Percentiles rank a stretch among this genome's conserved stretches.
phyloP scores from a whole-genome alignment of 768 basidiomycete species.

The Leccinum uliginosum region DNA sequence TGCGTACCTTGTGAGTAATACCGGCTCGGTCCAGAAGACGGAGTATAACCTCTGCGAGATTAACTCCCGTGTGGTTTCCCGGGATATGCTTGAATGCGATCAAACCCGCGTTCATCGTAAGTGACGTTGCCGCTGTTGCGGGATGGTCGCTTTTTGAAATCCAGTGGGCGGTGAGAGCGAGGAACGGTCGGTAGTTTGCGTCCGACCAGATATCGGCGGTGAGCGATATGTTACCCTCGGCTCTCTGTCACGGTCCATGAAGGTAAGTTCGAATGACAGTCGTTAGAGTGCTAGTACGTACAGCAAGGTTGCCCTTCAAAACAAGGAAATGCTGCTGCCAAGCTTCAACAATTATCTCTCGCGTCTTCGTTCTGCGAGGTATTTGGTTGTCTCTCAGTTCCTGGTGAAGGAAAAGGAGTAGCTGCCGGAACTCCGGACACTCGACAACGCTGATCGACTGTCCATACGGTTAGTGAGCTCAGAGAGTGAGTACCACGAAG shows the following conservation, averaged over 20 bases:
- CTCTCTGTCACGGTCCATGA: not conserved
- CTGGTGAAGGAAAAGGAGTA: constrained; percentile 22
- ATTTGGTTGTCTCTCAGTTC: constrained; percentile 24
- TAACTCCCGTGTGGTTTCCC: constrained; percentile 12
- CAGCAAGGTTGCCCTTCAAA: constrained; percentile 21
- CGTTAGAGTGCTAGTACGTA: constrained; percentile 3
- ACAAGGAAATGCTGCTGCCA: constrained; percentile 21
- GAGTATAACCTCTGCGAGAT: not conserved
- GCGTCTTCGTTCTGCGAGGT: constrained; percentile 22
- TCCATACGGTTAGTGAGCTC: too few species aligned
- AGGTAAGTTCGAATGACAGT: not conserved
- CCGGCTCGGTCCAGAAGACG: not conserved
- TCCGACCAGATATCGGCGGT: not conserved
- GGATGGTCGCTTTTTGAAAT: not conserved
- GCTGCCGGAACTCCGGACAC: constrained; percentile 21
- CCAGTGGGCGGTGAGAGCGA: not conserved
- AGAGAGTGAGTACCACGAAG: too few species aligned
- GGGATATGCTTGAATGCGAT: constrained; percentile 15
- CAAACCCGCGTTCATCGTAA: constrained; percentile 6
- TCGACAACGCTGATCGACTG: constrained; percentile 27
- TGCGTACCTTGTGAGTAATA: not conserved
- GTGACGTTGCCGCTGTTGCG: too few species aligned
- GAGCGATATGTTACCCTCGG: not conserved
- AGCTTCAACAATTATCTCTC: constrained; percentile 15
- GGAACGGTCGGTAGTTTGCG: not conserved